Percentiles rank a stretch among this genome's conserved stretches.
phyloP scores from a whole-genome alignment of 169 alveolate genomes.

The Eimeria maxima region DNA sequence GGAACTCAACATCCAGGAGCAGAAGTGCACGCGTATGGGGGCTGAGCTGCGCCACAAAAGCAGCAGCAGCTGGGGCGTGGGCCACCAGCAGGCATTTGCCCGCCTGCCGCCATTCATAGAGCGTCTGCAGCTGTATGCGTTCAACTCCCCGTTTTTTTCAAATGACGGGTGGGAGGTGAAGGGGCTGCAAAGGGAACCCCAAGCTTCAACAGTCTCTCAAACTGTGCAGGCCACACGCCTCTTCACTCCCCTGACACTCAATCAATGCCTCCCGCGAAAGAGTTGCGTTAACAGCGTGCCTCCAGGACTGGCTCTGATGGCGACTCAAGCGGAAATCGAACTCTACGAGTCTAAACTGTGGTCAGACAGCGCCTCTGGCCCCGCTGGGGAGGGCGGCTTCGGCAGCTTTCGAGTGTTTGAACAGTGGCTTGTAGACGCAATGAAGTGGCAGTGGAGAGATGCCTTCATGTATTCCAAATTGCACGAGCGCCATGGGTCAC shows the following conservation, averaged over 20 bases:
- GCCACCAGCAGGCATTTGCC: constrained; percentile 5
- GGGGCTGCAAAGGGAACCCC: neutral
- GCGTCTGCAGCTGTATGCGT: constrained; percentile 68
- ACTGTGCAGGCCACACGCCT: neutral
- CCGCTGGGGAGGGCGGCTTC: constrained; percentile 64
- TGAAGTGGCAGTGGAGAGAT: constrained; percentile 84
- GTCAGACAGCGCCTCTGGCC: neutral
- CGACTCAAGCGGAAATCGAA: constrained; percentile 55
- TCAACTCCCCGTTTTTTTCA: neutral
- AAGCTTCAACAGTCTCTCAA: neutral
- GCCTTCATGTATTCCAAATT: constrained; percentile 68
- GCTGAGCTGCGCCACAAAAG: constrained; percentile 28
- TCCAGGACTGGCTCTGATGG: constrained; percentile 64
- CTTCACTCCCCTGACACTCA: constrained; percentile 6
- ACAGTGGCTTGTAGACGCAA: constrained; percentile 74
- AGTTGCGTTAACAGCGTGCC: constrained; percentile 62
- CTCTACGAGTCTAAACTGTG: constrained; percentile 59
- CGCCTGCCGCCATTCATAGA: constrained; percentile 69
- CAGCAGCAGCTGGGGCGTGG: neutral
- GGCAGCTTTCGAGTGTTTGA: constrained; percentile 80
- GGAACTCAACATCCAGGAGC: too few relatives aligned
- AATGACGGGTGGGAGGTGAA: neutral
- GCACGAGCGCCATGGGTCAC: neutral
- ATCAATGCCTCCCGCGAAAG: constrained; percentile 50
- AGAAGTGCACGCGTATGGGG: neutral